phyloP scores from a whole-genome alignment of 768 basidiomycete species.

The Tricholoma sp. region DNA sequence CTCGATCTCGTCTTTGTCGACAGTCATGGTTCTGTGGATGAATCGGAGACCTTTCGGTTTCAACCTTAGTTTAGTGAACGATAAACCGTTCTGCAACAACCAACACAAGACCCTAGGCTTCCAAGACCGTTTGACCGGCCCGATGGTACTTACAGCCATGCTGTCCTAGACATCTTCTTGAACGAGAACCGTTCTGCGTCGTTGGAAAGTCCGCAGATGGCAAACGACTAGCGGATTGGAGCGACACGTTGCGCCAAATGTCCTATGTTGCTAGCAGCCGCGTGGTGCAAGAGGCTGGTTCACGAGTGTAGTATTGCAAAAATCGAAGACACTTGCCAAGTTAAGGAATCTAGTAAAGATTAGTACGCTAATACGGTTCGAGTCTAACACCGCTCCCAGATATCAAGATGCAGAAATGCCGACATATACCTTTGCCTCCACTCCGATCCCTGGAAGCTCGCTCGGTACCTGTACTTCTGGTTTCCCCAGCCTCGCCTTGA shows the following conservation, averaged over 20 bases:
- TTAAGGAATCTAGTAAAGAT: neutral
- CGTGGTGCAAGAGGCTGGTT: neutral
- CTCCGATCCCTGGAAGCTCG: neutral
- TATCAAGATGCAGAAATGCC: neutral
- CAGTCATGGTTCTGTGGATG: neutral
- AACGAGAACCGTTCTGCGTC: neutral
- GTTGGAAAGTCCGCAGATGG: neutral
- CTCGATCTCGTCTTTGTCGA: neutral
- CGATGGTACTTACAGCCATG: neutral
- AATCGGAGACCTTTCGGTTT: neutral
- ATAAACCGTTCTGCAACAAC: neutral
- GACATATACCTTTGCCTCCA: neutral
- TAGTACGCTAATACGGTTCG: neutral
- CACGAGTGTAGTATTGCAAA: neutral
- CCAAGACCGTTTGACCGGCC: neutral
- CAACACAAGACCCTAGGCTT: neutral
- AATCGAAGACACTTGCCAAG: neutral
- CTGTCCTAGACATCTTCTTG: neutral
- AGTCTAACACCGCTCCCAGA: neutral
- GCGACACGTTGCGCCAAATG: neutral
- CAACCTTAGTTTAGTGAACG: neutral
- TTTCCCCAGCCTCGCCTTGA: slow-evolving; percentile 17
- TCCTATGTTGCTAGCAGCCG: neutral
- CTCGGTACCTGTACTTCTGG: neutral
- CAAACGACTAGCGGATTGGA: neutral